These are phyloP conservation scores for Eucalyptus regnans DNA, from an alignment of 345 rosid genomes.

Conservation along the genomic window DNA sequence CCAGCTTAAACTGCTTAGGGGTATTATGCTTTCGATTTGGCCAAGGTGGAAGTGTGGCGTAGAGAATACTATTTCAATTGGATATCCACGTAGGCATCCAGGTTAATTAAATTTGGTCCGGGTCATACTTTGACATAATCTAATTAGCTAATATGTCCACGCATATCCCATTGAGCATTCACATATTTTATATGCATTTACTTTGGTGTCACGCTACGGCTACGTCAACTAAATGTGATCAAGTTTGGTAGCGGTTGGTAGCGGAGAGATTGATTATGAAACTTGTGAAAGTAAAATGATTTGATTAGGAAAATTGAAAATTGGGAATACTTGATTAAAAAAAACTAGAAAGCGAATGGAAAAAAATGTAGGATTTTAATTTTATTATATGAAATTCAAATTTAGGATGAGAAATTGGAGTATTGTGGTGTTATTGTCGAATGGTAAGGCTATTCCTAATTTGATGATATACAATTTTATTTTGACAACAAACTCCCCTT, in stretches of 20 bases:
- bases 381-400: neutral
- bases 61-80: neutral
- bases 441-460: neutral
- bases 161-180: neutral
- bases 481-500: neutral
- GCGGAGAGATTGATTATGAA: neutral
- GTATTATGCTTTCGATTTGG: neutral
- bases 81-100: neutral
- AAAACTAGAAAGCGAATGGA: neutral
- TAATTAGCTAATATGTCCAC: neutral
- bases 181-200: neutral
- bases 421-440: neutral
- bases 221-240: neutral
- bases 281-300: neutral
- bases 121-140: neutral
- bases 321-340: neutral
- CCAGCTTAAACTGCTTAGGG: neutral
- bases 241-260: neutral
- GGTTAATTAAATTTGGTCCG: neutral
- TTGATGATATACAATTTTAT: neutral
- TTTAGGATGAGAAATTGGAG: neutral
- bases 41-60: neutral
- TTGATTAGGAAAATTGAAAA: neutral
- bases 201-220: accelerated
- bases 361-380: neutral